Evolutionary conservation across 352 stramenopile species (phyloP).

Genomic region (Phytophthora colocasiae): DNA sequence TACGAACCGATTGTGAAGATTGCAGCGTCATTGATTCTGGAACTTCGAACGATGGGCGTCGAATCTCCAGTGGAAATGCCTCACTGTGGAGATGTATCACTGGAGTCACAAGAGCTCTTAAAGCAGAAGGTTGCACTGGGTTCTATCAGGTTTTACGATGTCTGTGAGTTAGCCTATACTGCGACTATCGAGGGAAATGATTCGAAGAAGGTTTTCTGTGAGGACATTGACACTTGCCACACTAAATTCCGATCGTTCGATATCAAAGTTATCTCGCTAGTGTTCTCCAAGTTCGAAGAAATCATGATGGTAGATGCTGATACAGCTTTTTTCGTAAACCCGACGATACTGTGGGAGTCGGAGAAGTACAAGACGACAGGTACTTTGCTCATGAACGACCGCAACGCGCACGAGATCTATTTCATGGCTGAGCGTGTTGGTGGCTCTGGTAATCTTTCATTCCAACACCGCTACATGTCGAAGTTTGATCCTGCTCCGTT

Average conservation of each 20-base stretch:
- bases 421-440: slow-evolving; percentile 35
- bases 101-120: slow-evolving; percentile 6
- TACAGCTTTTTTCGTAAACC: slow-evolving; percentile 49
- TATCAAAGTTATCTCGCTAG: slow-evolving; percentile 39
- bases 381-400: slow-evolving; percentile 60
- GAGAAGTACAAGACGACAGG: slow-evolving; percentile 38
- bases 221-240: slow-evolving; percentile 32
- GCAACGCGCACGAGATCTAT: slow-evolving; percentile 40
- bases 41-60: slow-evolving; percentile 36
- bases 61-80: slow-evolving; percentile 40
- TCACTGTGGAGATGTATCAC: slow-evolving; percentile 44
- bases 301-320: slow-evolving; percentile 62
- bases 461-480: slow-evolving; percentile 43
- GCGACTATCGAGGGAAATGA: background rate
- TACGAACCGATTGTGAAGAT: slow-evolving; percentile 42
- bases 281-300: slow-evolving; percentile 54
- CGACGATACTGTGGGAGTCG: slow-evolving; percentile 39
- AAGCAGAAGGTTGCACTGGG: slow-evolving; percentile 18
- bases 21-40: slow-evolving; percentile 36
- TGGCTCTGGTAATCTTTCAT: slow-evolving; percentile 20
- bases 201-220: slow-evolving; percentile 41
- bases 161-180: slow-evolving; percentile 24
- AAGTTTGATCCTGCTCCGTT: slow-evolving; percentile 49
- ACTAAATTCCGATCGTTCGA: slow-evolving; percentile 41
- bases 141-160: slow-evolving; percentile 36